These are phyloP conservation scores for Pseudozyma tsukubaensis DNA, from an alignment of 1,284 basidiomycete species.

Conservation along the genomic window DNA sequence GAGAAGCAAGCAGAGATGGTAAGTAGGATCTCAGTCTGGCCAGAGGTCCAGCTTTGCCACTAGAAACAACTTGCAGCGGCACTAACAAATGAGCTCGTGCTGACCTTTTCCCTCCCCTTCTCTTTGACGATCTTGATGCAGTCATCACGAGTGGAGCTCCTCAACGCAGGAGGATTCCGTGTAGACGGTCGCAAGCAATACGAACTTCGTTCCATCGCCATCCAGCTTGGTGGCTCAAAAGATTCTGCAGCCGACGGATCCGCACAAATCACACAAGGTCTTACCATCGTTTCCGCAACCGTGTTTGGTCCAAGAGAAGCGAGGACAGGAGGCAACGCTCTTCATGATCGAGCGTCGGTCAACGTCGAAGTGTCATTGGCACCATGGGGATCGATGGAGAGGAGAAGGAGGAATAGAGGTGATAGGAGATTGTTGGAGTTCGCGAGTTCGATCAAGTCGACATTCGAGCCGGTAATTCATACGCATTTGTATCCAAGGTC, in stretches of 20 bases:
- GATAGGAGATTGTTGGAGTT: slow-evolving; percentile 84
- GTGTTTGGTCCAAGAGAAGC: slow-evolving; percentile 93
- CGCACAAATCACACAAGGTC: slow-evolving; percentile 84
- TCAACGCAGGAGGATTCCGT: slow-evolving; percentile 83
- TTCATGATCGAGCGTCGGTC: slow-evolving; percentile 73
- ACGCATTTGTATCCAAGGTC: slow-evolving; percentile 90
- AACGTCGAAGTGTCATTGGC: slow-evolving; percentile 73
- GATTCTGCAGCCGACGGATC: slow-evolving; percentile 80
- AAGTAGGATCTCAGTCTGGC: background rate
- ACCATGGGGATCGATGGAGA: slow-evolving; percentile 83
- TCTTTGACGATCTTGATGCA: slow-evolving; percentile 14
- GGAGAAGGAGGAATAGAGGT: slow-evolving; percentile 78
- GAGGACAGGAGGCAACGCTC: slow-evolving; percentile 63
- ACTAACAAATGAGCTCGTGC: background rate
- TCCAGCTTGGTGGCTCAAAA: slow-evolving; percentile 74
- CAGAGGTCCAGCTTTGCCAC: background rate
- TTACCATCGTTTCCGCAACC: slow-evolving; percentile 85
- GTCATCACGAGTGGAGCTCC: slow-evolving; percentile 81
- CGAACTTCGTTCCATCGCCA: slow-evolving; percentile 85
- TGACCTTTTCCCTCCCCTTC: background rate
- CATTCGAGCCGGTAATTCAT: slow-evolving; percentile 94
- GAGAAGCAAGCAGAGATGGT: slow-evolving; percentile 11
- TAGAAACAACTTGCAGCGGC: too few relatives aligned
- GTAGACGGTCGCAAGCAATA: slow-evolving; percentile 90
- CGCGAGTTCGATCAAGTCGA: slow-evolving; percentile 85